Percentiles rank a stretch among this genome's conserved stretches.
phyloP scores from a whole-genome alignment of 2,329 filamentous ascomycete species.

The Epichloe glyceriae region DNA sequence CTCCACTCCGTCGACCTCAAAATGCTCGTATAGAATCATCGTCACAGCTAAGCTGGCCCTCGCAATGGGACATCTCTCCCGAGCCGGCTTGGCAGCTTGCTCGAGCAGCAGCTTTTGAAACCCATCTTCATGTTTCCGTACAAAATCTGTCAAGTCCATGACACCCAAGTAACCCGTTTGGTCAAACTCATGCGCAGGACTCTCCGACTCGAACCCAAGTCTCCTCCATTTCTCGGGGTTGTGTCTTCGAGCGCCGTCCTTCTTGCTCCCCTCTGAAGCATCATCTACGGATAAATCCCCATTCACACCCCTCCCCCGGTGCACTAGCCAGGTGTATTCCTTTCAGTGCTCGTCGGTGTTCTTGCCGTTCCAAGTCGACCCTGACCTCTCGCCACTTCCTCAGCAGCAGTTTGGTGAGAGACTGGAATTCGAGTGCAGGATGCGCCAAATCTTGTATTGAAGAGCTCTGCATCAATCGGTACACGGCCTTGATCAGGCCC shows the following conservation, averaged over 20 bases:
- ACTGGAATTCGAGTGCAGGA: conserved; percentile 86
- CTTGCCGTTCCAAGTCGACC: conserved; percentile 74
- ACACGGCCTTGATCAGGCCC: conserved; percentile 84
- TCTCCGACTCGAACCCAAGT: conserved; percentile 84
- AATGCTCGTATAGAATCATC: conserved; percentile 83
- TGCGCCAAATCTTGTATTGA: conserved; percentile 82
- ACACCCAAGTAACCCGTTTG: conserved; percentile 80
- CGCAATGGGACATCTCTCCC: conserved; percentile 74
- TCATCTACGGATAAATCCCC: conserved; percentile 27
- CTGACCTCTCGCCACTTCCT: conserved; percentile 77
- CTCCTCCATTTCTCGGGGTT: conserved; percentile 88
- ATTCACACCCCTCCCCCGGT: conserved; percentile 41
- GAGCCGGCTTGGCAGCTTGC: conserved; percentile 59
- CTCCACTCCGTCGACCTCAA: conserved; percentile 79
- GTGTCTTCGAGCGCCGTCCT: conserved; percentile 52
- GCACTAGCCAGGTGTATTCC: conserved; percentile 73
- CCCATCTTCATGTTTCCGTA: conserved; percentile 78
- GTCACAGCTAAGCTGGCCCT: conserved; percentile 79
- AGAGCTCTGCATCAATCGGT: conserved; percentile 86
- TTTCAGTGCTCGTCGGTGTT: conserved; percentile 79
- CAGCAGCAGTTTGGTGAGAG: conserved; percentile 74
- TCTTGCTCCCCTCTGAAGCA: conserved; percentile 27
- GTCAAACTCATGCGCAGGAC: conserved; percentile 74
- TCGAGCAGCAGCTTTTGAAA: conserved; percentile 89
- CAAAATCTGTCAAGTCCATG: conserved; percentile 95